Percentiles rank a stretch among this genome's conserved stretches.
Evolutionary conservation across 371 early-diverging fungal species (phyloP).

Genomic region (Syncephalis fuscata): DNA sequence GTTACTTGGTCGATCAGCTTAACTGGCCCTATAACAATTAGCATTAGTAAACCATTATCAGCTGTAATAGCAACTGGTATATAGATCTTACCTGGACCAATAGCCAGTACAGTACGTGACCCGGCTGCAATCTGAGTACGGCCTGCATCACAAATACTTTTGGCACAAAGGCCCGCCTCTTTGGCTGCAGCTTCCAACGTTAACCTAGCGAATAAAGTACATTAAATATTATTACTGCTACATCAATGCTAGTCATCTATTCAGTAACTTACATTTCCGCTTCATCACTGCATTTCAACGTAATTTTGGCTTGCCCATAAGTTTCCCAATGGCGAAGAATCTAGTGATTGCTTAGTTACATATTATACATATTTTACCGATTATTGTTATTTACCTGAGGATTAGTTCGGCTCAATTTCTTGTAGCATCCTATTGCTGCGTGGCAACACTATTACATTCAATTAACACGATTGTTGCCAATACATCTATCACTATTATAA

Average conservation of each 20-base stretch:
- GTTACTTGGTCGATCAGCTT: conserved; percentile 62
- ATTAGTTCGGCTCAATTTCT: conserved; percentile 27
- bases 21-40: conserved; percentile 33
- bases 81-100: conserved; percentile 69
- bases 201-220: conserved; percentile 23
- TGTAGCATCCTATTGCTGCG: conserved; percentile 81
- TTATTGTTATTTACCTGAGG: conserved; percentile 22
- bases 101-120: conserved; percentile 86
- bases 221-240: background rate
- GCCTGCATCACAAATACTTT: conserved; percentile 88
- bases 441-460: conserved; percentile 56
- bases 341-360: no score
- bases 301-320: conserved; percentile 75
- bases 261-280: conserved; percentile 43
- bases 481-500: background rate
- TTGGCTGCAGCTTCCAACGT: conserved; percentile 53
- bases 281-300: conserved; percentile 61
- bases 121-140: conserved; percentile 95
- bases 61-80: background rate
- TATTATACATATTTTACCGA: no score
- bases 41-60: background rate
- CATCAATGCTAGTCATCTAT: background rate
- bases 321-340: conserved; percentile 42
- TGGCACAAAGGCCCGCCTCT: conserved; percentile 50
- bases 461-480: background rate